Base-by-base conservation (phyloP, 164 flowering plant species). In the Vitis riparia region DNA sequence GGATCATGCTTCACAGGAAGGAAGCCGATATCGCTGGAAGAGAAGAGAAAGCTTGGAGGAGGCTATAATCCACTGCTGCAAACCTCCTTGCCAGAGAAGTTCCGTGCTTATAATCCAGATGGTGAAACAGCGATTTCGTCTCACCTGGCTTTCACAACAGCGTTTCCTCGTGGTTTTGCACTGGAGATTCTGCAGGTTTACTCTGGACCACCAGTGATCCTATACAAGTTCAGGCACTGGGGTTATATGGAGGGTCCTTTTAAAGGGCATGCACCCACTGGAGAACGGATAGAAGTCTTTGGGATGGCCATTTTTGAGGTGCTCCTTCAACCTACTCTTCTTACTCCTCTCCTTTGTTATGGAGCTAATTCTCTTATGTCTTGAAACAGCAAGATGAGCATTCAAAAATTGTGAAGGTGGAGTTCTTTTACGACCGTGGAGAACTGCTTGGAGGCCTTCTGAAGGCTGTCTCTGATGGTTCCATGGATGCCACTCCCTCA, bases 211-310 rank as follows among this genome's bases (percentile, higher is more conserved):
- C 97, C 97, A 0, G 68, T 68, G 70, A 82, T 91, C 23, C 82
- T 68, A 0, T 92, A 84, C 82, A 87, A 90, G 77, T 92, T 90
- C 80, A 80, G 97, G 77, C 97, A 92, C 65, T 92, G 97, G 94
- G 91, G 84, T 19, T 87, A 62, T 80, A 84, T 86, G 88, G 97
- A 92, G 53, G 93, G 93, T 27, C 91, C 97, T 71, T 92, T 87
- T 77, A 84, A 88, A 74, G 93, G 88, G 9, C 88, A 85, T 63
- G 76, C 85, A 10, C 91, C 97, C 0, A 88, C 91, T 2, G 93
- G 94, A 5, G 87, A 91, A 52, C 62, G 68, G 76, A 83, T 83
- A 3, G 83, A 90, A 32, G 68, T 92, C 49, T 80, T 48, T 73
- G 93, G 93, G 4, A 74, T 87, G 14, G 78, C 76, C 59, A 74